phyloP scores from a whole-genome alignment of 2,329 filamentous ascomycete species.

The Amauroascus niger region DNA sequence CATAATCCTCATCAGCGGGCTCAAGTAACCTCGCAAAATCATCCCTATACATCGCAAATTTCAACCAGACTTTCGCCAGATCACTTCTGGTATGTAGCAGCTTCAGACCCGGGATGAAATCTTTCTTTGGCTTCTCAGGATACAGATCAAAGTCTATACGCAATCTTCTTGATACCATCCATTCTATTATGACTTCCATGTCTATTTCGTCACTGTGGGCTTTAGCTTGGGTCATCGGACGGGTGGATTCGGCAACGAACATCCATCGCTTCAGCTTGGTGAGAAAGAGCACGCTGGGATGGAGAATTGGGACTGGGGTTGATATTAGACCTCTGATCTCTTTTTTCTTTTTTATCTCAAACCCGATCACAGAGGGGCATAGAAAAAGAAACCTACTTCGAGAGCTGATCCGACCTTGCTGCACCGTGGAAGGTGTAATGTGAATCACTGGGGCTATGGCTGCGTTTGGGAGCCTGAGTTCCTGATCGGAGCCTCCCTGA shows the following conservation, averaged over 20 bases:
- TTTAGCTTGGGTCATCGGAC: slow-evolving; percentile 8
- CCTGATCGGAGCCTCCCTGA: slow-evolving; percentile 7
- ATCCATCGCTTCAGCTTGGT: slow-evolving; percentile 16
- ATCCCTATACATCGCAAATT: not conserved
- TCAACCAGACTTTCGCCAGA: not conserved
- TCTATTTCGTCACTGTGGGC: slow-evolving; percentile 9
- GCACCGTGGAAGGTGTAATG: not conserved
- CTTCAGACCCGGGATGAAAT: slow-evolving; percentile 11
- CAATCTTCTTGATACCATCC: slow-evolving; percentile 4
- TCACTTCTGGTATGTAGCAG: not conserved
- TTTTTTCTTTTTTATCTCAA: not conserved
- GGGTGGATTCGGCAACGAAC: slow-evolving; percentile 12
- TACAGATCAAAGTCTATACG: slow-evolving; percentile 11
- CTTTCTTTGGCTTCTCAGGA: slow-evolving; percentile 12
- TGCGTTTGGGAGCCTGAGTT: slow-evolving; percentile 11
- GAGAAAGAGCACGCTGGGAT: slow-evolving; percentile 10
- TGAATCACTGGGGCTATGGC: slow-evolving; percentile 1
- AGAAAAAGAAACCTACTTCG: not conserved
- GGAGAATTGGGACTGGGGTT: slow-evolving; percentile 9
- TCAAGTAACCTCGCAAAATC: not conserved
- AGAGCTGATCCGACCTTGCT: not conserved
- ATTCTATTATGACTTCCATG: slow-evolving; percentile 7
- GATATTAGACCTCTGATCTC: not conserved
- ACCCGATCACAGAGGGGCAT: too few species aligned
- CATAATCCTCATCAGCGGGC: too few species aligned